Evolutionary conservation across 2,329 filamentous ascomycete species (phyloP), one percentile per base, ranked within the genome.

Genomic region (Epichloe sp.): DNA sequence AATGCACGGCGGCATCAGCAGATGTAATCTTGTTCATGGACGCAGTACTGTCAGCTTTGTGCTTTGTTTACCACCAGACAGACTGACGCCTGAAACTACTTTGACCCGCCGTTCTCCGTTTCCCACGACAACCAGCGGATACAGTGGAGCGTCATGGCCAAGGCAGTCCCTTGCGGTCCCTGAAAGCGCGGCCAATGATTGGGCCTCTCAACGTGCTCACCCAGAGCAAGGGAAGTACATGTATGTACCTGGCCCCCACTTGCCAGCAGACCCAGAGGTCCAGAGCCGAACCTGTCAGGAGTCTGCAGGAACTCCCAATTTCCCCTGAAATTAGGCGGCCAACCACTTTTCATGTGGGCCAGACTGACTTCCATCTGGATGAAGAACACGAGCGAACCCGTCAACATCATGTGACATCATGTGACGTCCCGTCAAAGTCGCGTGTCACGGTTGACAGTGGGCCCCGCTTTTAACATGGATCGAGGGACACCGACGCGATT

Each of bases 351-450:
- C 43, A 46, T 51, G 44, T 50, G 38, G 17, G 17, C 12, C 11
- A 21, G 36, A 4, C 8, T 10, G 10, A 11, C 12, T 44, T 44
- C 1, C 2, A n/a, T 44, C 42, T 10, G 12, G 14, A n/a, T 38
- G 37, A 38, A 38, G 37, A n/a, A 14, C 37, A 37, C 5, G 11
- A 15, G 36, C 23, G 3, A 21, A 3, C 19, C 19, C 19, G 19
- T 21, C 19, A 21, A 21, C 50, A 52, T 53, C 26, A 31, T 31
- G 31, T 31, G 31, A 12, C 2, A 7, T 3, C 65, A 68, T 56
- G 64, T 68, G 66, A 68, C 50, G 52, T 53, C 60, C 57, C 49
- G 64, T 63, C 54, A 55, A 36, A 41, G 52, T 63, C 63, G 63
- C 56, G 63, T 59, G 48, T 19, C 49, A 41, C 34, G 31, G 3